A percentile compares a stretch with the other conserved stretches of the same genome.
These are phyloP conservation scores for Diutina siamensis DNA, from an alignment of 1,139 yeast species.

Conservation along the genomic window DNA sequence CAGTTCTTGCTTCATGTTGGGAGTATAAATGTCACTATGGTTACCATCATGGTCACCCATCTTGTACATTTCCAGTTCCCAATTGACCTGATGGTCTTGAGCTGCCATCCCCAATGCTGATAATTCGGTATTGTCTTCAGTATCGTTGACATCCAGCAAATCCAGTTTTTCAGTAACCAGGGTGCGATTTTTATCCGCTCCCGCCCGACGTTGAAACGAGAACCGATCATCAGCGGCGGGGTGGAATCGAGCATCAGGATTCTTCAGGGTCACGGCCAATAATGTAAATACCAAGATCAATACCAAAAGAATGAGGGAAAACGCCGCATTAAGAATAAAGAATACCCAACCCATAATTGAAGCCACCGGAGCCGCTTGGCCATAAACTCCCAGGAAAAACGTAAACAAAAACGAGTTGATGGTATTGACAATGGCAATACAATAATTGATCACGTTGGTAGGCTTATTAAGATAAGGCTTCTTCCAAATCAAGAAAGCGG, in stretches of 20 bases:
- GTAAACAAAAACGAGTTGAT: conserved; percentile 63
- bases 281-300: conserved; percentile 47
- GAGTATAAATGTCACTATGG: background rate
- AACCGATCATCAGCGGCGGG: conserved; percentile 80
- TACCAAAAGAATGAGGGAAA: conserved; percentile 51
- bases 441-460: conserved; percentile 55
- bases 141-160: conserved; percentile 14
- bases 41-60: background rate
- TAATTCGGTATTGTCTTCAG: conserved; percentile 41
- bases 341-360: conserved; percentile 77
- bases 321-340: conserved; percentile 68
- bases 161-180: conserved; percentile 8
- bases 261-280: conserved; percentile 51
- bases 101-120: conserved; percentile 60
- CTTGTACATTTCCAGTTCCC: conserved; percentile 53
- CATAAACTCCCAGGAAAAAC: conserved; percentile 63
- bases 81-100: conserved; percentile 54
- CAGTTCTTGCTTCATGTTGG: background rate
- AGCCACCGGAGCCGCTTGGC: conserved; percentile 53
- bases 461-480: conserved; percentile 64
- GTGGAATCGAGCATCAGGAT: conserved; percentile 74
- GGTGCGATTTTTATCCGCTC: background rate
- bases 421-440: conserved; percentile 52
- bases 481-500: conserved; percentile 42
- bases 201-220: conserved; percentile 50